phyloP scores from a whole-genome alignment of 2,329 filamentous ascomycete genomes.

The Alternaria longipes region DNA sequence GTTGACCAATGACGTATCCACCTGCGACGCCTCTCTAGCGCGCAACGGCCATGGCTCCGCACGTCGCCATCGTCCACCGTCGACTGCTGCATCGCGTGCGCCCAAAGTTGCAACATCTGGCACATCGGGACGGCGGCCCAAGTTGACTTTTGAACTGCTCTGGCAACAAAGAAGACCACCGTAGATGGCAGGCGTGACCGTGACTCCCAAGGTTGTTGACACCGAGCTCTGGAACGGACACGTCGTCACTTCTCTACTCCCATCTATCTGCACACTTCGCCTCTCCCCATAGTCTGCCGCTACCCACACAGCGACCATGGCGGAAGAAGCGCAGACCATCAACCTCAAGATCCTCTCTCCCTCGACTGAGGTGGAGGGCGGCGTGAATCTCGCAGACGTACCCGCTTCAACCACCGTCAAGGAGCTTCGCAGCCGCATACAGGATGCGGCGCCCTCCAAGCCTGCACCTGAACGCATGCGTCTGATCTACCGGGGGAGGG shows the following conservation, averaged over 20 bases:
- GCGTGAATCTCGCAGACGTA: conserved; percentile 43
- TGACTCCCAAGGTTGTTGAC: conserved; percentile 23
- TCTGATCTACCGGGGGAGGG: conserved; percentile 66
- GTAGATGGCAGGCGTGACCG: conserved; percentile 18
- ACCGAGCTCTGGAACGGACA: conserved; percentile 38
- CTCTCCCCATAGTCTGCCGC: conserved; percentile 9
- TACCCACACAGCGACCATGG: conserved; percentile 33
- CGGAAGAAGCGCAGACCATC: conserved; percentile 32
- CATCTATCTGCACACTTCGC: background rate
- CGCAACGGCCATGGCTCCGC: conserved; percentile 26
- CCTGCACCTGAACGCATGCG: conserved; percentile 58
- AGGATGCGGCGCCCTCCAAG: conserved; percentile 56
- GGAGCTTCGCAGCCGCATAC: conserved; percentile 63
- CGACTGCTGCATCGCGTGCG: conserved; percentile 10
- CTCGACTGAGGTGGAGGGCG: conserved; percentile 49
- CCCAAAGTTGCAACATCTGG: background rate
- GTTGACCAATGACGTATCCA: conserved; percentile 40
- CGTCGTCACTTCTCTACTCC: conserved; percentile 15
- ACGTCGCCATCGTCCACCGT: conserved; percentile 4
- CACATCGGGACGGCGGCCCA: background rate
- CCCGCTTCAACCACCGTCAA: conserved; percentile 57
- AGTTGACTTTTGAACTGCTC: background rate
- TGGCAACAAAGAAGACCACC: background rate
- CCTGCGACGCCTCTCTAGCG: conserved; percentile 19
- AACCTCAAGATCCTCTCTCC: conserved; percentile 54